Evolutionary conservation across 352 stramenopile species (phyloP).

Genomic region (Globisporangium carolinianum): DNA sequence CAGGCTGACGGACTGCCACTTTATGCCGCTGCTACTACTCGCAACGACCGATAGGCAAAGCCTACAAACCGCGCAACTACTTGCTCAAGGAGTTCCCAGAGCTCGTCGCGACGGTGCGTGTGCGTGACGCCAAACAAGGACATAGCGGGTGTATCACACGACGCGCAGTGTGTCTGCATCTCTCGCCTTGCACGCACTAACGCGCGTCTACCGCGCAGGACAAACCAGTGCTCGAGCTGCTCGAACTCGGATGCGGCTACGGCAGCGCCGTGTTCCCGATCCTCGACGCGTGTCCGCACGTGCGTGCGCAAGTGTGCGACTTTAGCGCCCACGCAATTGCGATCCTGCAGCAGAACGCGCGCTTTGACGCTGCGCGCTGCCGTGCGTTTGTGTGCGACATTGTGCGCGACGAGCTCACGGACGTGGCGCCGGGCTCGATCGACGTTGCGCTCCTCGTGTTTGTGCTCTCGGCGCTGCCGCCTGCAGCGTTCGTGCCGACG

Average conservation of each 20-base stretch:
- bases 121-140: background rate
- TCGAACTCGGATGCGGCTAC: slow-evolving; percentile 85
- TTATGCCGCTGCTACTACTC: background rate
- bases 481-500: slow-evolving; percentile 35
- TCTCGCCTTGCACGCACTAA: too few relatives aligned
- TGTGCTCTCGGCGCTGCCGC: slow-evolving; percentile 66
- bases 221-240: slow-evolving; percentile 28
- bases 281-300: slow-evolving; percentile 48
- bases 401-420: slow-evolving; percentile 35
- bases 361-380: slow-evolving; percentile 43
- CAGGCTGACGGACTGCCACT: background rate
- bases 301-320: slow-evolving; percentile 72
- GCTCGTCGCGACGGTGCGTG: slow-evolving; percentile 27
- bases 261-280: slow-evolving; percentile 85
- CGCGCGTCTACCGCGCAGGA: background rate
- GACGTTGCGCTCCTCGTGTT: slow-evolving; percentile 83
- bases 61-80: slow-evolving; percentile 82
- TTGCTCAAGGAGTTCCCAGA: slow-evolving; percentile 76
- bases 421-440: slow-evolving; percentile 39
- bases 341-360: slow-evolving; percentile 47
- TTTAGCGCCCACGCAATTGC: slow-evolving; percentile 77
- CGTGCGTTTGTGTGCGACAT: slow-evolving; percentile 74
- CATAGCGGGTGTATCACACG: too few relatives aligned
- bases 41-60: slow-evolving; percentile 35
- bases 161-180: too few relatives aligned